These are phyloP conservation scores for Aspergillus floridensis DNA, from an alignment of 2,329 filamentous ascomycete species.

Conservation along the genomic window DNA sequence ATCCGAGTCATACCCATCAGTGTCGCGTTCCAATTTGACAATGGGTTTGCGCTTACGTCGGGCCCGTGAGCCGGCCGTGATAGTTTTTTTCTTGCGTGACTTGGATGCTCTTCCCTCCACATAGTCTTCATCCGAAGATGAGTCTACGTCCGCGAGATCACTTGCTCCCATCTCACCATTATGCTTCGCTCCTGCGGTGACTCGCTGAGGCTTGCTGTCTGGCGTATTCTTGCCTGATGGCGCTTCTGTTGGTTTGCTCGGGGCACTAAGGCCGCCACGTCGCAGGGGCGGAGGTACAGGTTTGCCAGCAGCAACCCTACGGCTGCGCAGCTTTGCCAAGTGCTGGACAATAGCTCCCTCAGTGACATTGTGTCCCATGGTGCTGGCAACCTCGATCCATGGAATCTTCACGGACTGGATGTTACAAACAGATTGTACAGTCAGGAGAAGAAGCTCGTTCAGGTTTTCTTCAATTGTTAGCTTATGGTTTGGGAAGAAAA, in stretches of 20 bases:
- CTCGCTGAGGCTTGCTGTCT: background rate
- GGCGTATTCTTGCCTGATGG: background rate
- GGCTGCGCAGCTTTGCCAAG: constrained; percentile 43
- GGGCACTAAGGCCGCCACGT: constrained; percentile 29
- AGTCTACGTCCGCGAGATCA: background rate
- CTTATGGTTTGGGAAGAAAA: background rate
- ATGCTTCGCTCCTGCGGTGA: background rate
- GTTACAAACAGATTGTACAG: constrained; percentile 44
- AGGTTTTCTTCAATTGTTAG: constrained; percentile 38
- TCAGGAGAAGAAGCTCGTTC: constrained; percentile 44
- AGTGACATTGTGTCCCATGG: constrained; percentile 41
- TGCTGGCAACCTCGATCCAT: constrained; percentile 40
- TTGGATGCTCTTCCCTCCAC: background rate
- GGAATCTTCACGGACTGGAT: constrained; percentile 39
- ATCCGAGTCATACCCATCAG: constrained; percentile 4
- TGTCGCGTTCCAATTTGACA: constrained; percentile 13
- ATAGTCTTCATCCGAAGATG: constrained; percentile 10
- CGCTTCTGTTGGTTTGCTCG: constrained; percentile 8
- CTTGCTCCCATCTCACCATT: background rate
- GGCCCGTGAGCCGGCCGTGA: background rate
- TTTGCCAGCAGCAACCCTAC: constrained; percentile 32
- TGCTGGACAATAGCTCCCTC: constrained; percentile 49
- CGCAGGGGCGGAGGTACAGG: constrained; percentile 42
- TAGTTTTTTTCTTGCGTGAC: background rate
- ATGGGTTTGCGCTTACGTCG: background rate